Base-by-base conservation (phyloP, 306 rosid species). In the Corylus heterophylla region DNA sequence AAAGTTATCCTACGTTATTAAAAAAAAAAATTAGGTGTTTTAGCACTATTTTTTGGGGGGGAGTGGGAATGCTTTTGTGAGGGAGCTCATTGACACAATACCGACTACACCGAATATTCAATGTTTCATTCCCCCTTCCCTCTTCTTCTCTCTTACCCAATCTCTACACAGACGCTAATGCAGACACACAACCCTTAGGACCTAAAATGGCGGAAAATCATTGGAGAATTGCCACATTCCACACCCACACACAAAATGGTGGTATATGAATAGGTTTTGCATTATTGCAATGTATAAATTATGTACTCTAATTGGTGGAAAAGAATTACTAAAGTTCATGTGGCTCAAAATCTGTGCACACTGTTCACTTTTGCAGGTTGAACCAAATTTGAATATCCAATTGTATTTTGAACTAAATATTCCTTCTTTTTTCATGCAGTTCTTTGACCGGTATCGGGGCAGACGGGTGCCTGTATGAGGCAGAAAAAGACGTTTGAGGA, bases 401-500 rank as follows among this genome's bases (percentile, higher is more conserved):
- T 71, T 78, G 76, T 10, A 69, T 13, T 51, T 76, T 75, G 59
- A 35, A 79, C 22, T 76, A 66, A 74, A 39, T 47, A 31, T 69
- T 22, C 25, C 25, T 22, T 48, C 12, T 59, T n/a, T 25, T 37
- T 80, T 71, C 44, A 25, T 85, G 88, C 97, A 95, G 99, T 29
- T 95, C 78, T 56, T 95, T 42, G 99, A 95, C 22, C 92, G 94
- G 64, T 91, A 93, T 14, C 89, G 98, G 78, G 87, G 98, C 31
- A 90, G 85, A 81, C 88, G 99, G 70, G 91, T 95, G 76, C 99
- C 99, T 1, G 99, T 95, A 78, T 95, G 85, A 90, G 73, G 45
- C 72, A 50, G 72, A 52, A 85, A 72, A 9, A 67, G 51, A 13
- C 68, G 74, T 70, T 78, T 35, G 29, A 25, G 70, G 25, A 68